These are phyloP conservation scores for Letharia columbiana DNA, from an alignment of 495 filamentous ascomycete genomes.

Conservation along the genomic window DNA sequence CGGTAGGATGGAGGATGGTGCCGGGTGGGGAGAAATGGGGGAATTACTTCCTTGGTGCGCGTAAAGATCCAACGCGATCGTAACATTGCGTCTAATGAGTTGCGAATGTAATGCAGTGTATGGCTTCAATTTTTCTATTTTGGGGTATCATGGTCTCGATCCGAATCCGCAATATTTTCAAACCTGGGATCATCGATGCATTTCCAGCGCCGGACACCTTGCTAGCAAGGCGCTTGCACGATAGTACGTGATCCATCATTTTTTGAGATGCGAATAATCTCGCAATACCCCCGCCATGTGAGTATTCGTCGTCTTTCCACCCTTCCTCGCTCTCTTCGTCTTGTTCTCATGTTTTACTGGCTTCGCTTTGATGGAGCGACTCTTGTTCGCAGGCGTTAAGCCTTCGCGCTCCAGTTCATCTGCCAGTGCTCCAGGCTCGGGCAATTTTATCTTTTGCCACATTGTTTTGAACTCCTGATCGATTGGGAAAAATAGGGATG, in stretches of 20 bases:
- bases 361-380: slow-evolving; percentile 50
- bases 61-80: slow-evolving; percentile 38
- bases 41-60: slow-evolving; percentile 93
- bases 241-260: slow-evolving; percentile 19
- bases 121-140: neutral
- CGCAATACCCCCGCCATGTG: slow-evolving; percentile 86
- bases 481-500: slow-evolving; percentile 62
- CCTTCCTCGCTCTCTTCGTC: slow-evolving; percentile 55
- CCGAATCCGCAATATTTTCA: neutral
- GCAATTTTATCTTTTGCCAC: slow-evolving; percentile 76
- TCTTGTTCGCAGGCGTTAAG: slow-evolving; percentile 71
- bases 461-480: slow-evolving; percentile 74
- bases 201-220: slow-evolving; percentile 3
- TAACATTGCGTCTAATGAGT: neutral
- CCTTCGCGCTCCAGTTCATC: slow-evolving; percentile 62
- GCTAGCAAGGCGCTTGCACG: slow-evolving; percentile 5
- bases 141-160: neutral
- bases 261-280: slow-evolving; percentile 65
- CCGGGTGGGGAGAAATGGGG: slow-evolving; percentile 73
- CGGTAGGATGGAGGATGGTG: slow-evolving; percentile 84
- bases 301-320: slow-evolving; percentile 81
- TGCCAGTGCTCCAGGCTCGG: slow-evolving; percentile 64
- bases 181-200: neutral
- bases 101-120: neutral
- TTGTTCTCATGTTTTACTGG: slow-evolving; percentile 52